phyloP scores from a whole-genome alignment of 192 early-diverging fungal species.

The Coemansia sp. region DNA sequence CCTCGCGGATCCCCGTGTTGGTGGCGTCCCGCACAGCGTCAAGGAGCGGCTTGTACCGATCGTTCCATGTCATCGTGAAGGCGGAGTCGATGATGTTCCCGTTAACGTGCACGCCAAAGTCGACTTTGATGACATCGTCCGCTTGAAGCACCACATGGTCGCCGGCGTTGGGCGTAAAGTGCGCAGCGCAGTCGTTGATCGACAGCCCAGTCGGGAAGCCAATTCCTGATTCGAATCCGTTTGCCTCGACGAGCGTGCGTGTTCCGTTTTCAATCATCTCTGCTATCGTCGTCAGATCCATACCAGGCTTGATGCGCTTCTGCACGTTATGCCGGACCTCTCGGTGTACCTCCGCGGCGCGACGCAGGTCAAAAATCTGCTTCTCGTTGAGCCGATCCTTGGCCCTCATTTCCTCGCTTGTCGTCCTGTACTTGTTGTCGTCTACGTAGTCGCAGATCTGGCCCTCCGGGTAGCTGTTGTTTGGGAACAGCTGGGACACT shows the following conservation, averaged over 20 bases:
- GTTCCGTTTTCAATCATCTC: slow-evolving; percentile 96
- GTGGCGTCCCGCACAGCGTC: slow-evolving; percentile 93
- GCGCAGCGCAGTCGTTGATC: slow-evolving; percentile 93
- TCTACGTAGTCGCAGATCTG: slow-evolving; percentile 83
- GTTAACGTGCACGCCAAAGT: slow-evolving; percentile 93
- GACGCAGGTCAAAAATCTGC: slow-evolving; percentile 78
- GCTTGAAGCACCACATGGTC: slow-evolving; percentile 86
- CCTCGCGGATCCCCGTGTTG: slow-evolving; percentile 90
- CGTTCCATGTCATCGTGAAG: slow-evolving; percentile 91
- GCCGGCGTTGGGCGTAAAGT: slow-evolving; percentile 97
- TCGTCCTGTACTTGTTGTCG: slow-evolving; percentile 85
- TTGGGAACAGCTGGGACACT: slow-evolving; percentile 78
- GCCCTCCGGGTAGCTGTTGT: slow-evolving; percentile 78
- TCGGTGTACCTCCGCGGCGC: slow-evolving; percentile 93
- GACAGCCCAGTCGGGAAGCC: slow-evolving; percentile 96
- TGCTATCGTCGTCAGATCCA: slow-evolving; percentile 89
- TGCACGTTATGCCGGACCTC: slow-evolving; percentile 83
- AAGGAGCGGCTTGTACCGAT: slow-evolving; percentile 80
- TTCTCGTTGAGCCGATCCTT: slow-evolving; percentile 72
- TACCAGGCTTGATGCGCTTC: slow-evolving; percentile 85
- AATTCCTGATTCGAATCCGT: slow-evolving; percentile 80
- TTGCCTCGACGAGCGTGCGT: slow-evolving; percentile 82
- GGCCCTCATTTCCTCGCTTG: slow-evolving; percentile 89
- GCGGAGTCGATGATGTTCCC: slow-evolving; percentile 95
- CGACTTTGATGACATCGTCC: slow-evolving; percentile 95